Evolutionary conservation across 257 asterid species (phyloP).

Genomic region (Petunia axillaris): DNA sequence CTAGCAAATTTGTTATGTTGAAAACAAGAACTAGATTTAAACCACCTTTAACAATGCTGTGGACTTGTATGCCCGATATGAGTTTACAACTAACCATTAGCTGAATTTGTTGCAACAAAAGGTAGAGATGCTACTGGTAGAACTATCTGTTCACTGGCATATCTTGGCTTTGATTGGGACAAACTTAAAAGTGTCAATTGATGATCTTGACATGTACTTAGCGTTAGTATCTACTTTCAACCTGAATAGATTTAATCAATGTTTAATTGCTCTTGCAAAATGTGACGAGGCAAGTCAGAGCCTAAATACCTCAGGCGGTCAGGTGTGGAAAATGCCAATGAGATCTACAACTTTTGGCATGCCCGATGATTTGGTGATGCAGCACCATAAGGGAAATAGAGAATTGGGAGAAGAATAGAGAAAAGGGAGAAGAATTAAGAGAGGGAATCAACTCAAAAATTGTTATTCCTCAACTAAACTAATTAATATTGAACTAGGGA

Average conservation of each 20-base stretch:
- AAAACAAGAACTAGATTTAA: background rate
- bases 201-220: constrained; percentile 19
- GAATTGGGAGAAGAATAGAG: no score
- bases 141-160: background rate
- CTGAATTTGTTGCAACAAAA: constrained; percentile 4
- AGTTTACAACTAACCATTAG: constrained; percentile 18
- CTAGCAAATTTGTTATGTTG: constrained; percentile 1
- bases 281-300: background rate
- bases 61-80: background rate
- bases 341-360: constrained; percentile 1
- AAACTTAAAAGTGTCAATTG: background rate
- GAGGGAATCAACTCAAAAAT: no score
- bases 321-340: background rate
- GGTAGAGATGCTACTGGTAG: constrained; percentile 5
- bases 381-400: no score
- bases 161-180: constrained; percentile 4
- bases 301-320: background rate
- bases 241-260: constrained; percentile 18
- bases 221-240: background rate
- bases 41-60: constrained; percentile 10
- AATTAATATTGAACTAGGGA: no score
- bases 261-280: background rate
- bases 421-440: no score
- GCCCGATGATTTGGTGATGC: background rate
- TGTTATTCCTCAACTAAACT: no score